Percentiles rank a stretch among this genome's conserved stretches.
Evolutionary conservation across 164 flowering plant species (phyloP).

Genomic region (Piper betle): DNA sequence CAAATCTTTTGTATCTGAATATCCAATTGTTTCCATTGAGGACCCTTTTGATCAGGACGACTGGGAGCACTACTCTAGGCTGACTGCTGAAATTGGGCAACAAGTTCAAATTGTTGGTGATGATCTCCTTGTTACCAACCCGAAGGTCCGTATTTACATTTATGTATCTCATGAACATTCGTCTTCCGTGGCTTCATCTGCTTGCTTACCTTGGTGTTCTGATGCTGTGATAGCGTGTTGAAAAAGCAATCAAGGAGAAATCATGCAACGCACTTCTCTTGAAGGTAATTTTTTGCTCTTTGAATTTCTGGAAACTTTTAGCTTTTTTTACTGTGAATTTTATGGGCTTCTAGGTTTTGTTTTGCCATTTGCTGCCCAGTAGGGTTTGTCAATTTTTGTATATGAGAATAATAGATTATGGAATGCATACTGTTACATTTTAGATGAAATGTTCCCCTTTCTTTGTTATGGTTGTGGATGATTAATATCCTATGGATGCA

Average conservation of each 20-base stretch:
- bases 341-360: no score
- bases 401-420: no score
- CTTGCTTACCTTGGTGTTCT: no score
- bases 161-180: no score
- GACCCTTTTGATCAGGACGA: conserved; percentile 38
- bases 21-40: conserved; percentile 32
- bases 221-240: conserved; percentile 25
- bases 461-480: no score
- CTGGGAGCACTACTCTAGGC: conserved; percentile 28
- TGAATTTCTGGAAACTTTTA: not conserved
- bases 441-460: no score
- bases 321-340: not conserved
- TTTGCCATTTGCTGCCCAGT: no score
- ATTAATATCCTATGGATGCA: not conserved
- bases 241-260: conserved; percentile 49
- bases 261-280: conserved; percentile 52
- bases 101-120: conserved; percentile 32
- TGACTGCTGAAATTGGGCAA: conserved; percentile 25
- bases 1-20: conserved; percentile 27
- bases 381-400: no score
- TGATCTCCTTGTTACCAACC: conserved; percentile 33
- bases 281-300: conserved; percentile 24
- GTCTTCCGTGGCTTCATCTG: no score
- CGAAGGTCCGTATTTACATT: conserved; percentile 11
- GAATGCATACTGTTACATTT: no score